These are phyloP conservation scores for Sisymbrium altissimum DNA, from an alignment of 345 rosid genomes.

Conservation along the genomic window DNA sequence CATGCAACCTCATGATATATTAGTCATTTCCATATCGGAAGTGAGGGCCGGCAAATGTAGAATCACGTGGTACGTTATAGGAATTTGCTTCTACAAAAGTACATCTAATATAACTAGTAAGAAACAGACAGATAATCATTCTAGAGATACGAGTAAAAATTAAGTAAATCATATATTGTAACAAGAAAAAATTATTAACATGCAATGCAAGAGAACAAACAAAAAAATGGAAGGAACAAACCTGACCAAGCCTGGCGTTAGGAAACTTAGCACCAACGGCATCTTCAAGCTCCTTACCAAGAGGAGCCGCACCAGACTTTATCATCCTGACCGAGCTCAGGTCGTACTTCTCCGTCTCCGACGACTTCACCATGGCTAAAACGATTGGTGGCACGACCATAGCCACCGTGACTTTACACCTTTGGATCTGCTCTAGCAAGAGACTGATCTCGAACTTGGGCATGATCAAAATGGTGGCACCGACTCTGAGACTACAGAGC, in stretches of 20 bases:
- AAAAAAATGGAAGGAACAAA: not conserved
- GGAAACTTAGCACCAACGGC: slow-evolving; percentile 61
- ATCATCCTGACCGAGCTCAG: slow-evolving; percentile 61
- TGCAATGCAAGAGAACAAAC: not conserved
- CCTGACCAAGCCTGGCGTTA: slow-evolving; percentile 87
- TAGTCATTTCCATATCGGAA: no score
- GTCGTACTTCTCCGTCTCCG: slow-evolving; percentile 58
- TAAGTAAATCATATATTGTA: not conserved
- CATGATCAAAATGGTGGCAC: slow-evolving; percentile 74
- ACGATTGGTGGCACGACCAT: slow-evolving; percentile 88
- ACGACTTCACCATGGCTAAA: slow-evolving; percentile 54
- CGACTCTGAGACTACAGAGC: slow-evolving; percentile 63
- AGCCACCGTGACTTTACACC: slow-evolving; percentile 60
- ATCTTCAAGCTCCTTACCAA: slow-evolving; percentile 92
- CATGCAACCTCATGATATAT: no score
- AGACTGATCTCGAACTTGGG: slow-evolving; percentile 58
- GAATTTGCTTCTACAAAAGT: no score
- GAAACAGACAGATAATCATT: no score
- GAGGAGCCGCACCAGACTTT: slow-evolving; percentile 77
- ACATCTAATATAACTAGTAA: no score
- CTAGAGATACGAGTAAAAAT: not conserved
- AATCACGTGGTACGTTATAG: no score
- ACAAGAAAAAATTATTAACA: not conserved
- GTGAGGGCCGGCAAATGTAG: no score
- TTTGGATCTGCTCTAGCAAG: slow-evolving; percentile 54